Percentiles rank a stretch among this genome's conserved stretches.
Evolutionary conservation across 129 eudicot species (phyloP).

Genomic region (Saussurea involucrata): DNA sequence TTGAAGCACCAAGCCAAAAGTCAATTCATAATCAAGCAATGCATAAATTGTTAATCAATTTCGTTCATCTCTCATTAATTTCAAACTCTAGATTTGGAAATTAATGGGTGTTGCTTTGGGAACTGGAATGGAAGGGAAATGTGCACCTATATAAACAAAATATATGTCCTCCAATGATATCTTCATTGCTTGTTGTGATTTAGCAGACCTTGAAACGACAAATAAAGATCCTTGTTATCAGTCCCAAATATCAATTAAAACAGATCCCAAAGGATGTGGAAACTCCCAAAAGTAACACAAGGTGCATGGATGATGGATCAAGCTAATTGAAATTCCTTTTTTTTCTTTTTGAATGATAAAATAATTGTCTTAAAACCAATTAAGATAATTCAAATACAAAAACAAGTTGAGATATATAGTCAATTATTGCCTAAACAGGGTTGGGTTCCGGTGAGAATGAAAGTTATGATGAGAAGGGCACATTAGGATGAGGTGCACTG

Average conservation of each 20-base stretch:
- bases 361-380: neutral
- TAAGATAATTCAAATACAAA: neutral
- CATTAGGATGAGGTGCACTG: no score
- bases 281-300: neutral
- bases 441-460: no score
- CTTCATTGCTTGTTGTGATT: slow-evolving; percentile 61
- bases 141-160: slow-evolving; percentile 19
- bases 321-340: neutral
- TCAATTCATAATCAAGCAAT: neutral
- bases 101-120: no score
- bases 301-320: neutral
- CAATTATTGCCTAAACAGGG: neutral
- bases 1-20: slow-evolving; percentile 36
- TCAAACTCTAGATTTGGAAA: neutral
- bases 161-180: neutral
- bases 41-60: slow-evolving; percentile 2
- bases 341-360: neutral
- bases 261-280: neutral
- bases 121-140: no score
- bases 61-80: neutral
- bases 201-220: slow-evolving; percentile 85
- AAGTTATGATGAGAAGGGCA: no score
- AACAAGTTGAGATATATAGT: neutral
- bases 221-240: slow-evolving; percentile 85
- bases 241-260: slow-evolving; percentile 53